These are phyloP conservation scores for Brassica balearica DNA, from an alignment of 441 rosid genomes.

Conservation along the genomic window DNA sequence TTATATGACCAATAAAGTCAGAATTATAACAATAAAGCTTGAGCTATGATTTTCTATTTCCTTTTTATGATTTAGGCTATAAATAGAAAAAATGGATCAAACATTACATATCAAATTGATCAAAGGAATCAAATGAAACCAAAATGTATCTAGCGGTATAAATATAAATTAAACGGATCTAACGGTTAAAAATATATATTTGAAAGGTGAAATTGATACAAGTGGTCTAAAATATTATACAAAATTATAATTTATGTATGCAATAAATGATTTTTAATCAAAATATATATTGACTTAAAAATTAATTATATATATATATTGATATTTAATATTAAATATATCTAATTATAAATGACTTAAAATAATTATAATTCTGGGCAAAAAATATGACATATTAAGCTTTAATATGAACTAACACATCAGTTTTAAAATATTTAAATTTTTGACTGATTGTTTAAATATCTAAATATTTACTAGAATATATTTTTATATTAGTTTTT, in stretches of 20 bases:
- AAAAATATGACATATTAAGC: neutral
- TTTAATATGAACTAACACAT: neutral
- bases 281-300: no score
- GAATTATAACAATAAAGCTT: neutral
- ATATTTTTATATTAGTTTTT: no score
- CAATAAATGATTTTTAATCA: no score
- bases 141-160: neutral
- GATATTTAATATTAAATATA: no score
- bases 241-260: no score
- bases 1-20: constrained; percentile 4
- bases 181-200: neutral
- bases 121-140: neutral
- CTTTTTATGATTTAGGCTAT: neutral
- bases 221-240: no score
- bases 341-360: neutral
- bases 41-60: neutral
- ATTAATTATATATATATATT: no score
- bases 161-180: neutral
- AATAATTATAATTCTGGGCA: neutral
- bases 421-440: neutral
- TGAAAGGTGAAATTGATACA: neutral
- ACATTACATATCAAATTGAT: neutral
- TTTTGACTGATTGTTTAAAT: neutral
- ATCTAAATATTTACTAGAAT: no score
- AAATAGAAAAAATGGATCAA: neutral